Conservation (phyloP, 1,284 basidiomycete species). For the Leccinum fallax region DNA sequence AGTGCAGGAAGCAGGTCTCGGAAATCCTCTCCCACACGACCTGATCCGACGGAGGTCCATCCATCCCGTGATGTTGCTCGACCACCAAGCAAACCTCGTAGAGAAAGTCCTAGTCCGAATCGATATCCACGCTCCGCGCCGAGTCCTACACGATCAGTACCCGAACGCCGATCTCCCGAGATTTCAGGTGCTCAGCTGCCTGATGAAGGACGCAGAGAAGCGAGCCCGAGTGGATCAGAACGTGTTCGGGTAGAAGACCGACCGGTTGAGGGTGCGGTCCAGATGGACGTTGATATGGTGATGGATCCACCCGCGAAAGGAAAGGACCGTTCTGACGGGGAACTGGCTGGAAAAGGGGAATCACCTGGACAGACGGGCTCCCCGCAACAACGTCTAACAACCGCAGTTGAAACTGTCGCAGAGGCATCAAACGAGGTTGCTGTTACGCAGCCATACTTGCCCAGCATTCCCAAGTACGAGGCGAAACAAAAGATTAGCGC, state of each 20-base stretch:
- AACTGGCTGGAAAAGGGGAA: constrained; percentile 11
- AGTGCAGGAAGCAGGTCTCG: constrained; percentile 28
- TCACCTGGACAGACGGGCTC: constrained; percentile 8
- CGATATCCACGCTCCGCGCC: constrained; percentile 5
- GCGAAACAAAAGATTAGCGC: constrained; percentile 28
- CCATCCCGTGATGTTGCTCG: constrained; percentile 13
- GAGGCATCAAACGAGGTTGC: constrained; percentile 16
- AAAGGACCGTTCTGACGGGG: constrained; percentile 22
- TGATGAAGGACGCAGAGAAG: constrained; percentile 7
- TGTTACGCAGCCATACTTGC: constrained; percentile 32
- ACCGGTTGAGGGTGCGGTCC: constrained; percentile 2
- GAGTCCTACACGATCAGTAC: constrained; percentile 16
- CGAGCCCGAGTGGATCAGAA: constrained; percentile 1
- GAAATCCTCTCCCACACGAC: constrained; percentile 23
- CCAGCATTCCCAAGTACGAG: constrained; percentile 31
- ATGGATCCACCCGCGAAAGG: constrained; percentile 12
- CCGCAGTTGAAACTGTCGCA: constrained; percentile 16
- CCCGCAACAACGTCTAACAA: constrained; percentile 5
- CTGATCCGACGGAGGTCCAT: constrained; percentile 16
- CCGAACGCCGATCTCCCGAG: constrained; percentile 6
- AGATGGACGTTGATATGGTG: constrained; percentile 11
- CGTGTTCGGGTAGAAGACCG: constrained; percentile 7
- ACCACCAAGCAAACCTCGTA: constrained; percentile 17
- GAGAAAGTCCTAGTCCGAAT: constrained; percentile 19
- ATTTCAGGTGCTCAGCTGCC: neutral